Percentiles rank a stretch among this genome's conserved stretches.
Conservation (phyloP, 352 stramenopile species). For the Globisporangium echinulatum region DNA sequence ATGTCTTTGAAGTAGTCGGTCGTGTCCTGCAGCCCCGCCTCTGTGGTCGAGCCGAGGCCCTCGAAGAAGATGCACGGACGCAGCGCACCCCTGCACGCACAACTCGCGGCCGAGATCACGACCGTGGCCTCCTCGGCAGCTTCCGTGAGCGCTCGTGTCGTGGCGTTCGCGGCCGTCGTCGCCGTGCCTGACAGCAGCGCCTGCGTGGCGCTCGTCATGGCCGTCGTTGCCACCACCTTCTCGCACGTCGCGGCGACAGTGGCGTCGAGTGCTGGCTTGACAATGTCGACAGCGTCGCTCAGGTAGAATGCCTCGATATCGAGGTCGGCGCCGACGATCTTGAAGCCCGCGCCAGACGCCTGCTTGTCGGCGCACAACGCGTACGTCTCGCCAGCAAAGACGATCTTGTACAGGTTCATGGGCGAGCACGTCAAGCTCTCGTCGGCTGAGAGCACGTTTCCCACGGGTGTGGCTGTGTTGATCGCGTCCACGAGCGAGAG, state of each 20-base stretch:
- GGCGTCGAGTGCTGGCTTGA: background rate
- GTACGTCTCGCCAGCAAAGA: slow-evolving; percentile 27
- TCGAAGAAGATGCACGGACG: slow-evolving; percentile 55
- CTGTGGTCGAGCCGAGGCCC: slow-evolving; percentile 30
- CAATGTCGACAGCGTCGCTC: background rate
- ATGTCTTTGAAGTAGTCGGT: slow-evolving; percentile 41
- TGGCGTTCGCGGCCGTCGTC: slow-evolving; percentile 9
- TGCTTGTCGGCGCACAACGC: slow-evolving; percentile 22
- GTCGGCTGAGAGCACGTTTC: too few species aligned
- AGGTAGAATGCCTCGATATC: slow-evolving; percentile 30
- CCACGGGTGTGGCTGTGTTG: too few species aligned
- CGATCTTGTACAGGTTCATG: too few species aligned
- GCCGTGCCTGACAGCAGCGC: slow-evolving; percentile 8
- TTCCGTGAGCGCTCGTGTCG: slow-evolving; percentile 15
- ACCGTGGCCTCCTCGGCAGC: slow-evolving; percentile 8
- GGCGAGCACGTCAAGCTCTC: too few species aligned
- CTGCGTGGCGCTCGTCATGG: background rate
- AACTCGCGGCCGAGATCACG: slow-evolving; percentile 15
- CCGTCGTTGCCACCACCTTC: background rate
- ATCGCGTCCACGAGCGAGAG: too few species aligned
- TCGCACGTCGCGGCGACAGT: slow-evolving; percentile 8
- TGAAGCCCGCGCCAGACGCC: slow-evolving; percentile 15
- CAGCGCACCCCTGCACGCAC: slow-evolving; percentile 27
- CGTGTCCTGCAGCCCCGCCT: slow-evolving; percentile 29
- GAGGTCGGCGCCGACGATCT: slow-evolving; percentile 34